Evolutionary conservation across 768 basidiomycete genomes (phyloP).

Genomic region (Mycena galopus): DNA sequence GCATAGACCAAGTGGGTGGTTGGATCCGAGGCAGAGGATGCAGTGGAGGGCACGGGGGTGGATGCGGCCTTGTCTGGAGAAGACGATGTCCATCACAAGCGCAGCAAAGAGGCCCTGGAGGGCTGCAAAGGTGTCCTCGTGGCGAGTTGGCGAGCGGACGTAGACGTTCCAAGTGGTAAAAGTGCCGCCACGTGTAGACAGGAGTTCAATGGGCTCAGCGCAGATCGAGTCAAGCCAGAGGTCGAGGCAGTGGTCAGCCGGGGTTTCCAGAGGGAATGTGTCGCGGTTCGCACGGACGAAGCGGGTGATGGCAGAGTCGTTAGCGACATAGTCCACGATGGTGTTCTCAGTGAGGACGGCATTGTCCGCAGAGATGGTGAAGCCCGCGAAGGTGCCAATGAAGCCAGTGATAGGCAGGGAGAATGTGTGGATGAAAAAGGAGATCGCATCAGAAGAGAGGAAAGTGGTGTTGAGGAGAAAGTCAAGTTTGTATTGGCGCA

Average conservation of each 20-base stretch:
- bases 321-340: neutral
- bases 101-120: neutral
- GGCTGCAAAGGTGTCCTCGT: neutral
- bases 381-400: neutral
- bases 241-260: neutral
- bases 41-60: neutral
- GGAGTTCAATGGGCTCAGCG: too few species aligned
- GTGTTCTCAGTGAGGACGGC: neutral
- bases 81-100: too few species aligned
- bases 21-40: neutral
- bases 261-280: neutral
- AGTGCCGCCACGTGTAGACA: neutral
- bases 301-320: neutral
- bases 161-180: slow-evolving; percentile 18
- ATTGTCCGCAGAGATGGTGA: too few species aligned
- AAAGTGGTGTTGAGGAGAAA: too few species aligned
- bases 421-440: neutral
- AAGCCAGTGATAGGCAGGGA: neutral
- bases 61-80: too few species aligned
- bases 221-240: too few species aligned
- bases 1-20: slow-evolving; percentile 23
- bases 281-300: slow-evolving; percentile 5
- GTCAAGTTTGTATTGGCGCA: too few species aligned
- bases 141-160: neutral
- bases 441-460: too few species aligned